Evolutionary conservation across 1,139 yeast species (phyloP), one percentile per base, ranked within the genome.

Genomic region (Arxiozyma heterogenica): DNA sequence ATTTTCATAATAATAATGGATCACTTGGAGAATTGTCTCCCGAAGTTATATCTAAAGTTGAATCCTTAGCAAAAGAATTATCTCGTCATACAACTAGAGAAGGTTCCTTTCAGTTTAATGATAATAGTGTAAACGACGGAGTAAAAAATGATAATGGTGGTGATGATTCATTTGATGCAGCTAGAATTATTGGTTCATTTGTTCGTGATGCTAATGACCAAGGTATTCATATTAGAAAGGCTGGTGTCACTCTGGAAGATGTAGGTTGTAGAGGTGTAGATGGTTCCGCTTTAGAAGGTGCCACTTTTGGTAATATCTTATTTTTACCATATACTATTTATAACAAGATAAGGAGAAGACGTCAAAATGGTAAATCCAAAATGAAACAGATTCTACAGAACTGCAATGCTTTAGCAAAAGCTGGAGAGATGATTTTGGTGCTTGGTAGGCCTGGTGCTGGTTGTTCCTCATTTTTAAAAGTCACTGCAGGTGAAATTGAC

Each of bases 361-460:
- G 41, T 23, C 20, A 49, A 42, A 61, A 54, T 48, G 27, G 47
- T 12, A 55, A 56, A 45, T 51, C 51, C 15, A 58, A 57, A 44
- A 58, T 56, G 73, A 72, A 79, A 61, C 67, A 72, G 51, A 78
- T 82, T 52, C 69, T 82, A 55, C 65, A 71, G 48, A 70, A 72
- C 53, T 60, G 75, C 49, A 71, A 72, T 60, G 78, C 77, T 25
- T 61, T 73, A 43, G 77, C 81, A 6, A 71, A 72, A 54, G 75
- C 82, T 5, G 86, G 86, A 50, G 85, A 81, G 59, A 77, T 81
- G 80, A 73, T 80, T 39, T 69, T 81, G 52, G 85, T 82, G 4
- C 69, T 82, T 47, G 87, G 87, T 30, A 75, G 84, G 57, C 86
- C 87, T 4, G 87, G 87, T 48, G 79, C 86, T 11, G 87, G 87